A percentile compares a stretch with the other conserved stretches of the same genome.
Evolutionary conservation across 345 rosid species (phyloP).

Genomic region (Citrus mangshanensis): DNA sequence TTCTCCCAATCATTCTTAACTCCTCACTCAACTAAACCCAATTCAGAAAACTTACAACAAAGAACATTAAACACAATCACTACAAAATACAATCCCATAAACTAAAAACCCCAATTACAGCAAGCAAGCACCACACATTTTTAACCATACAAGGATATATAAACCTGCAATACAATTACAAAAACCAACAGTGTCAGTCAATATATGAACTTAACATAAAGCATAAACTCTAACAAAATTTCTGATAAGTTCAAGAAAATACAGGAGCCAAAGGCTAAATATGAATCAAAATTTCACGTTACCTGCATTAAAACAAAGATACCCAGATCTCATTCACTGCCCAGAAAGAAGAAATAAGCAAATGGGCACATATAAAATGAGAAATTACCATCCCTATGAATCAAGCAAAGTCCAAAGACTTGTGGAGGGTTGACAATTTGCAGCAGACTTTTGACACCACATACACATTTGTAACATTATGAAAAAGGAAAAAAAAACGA

Average conservation of each 20-base stretch:
- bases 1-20: slow-evolving; percentile 39
- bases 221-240: background rate
- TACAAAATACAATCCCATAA: background rate
- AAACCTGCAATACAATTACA: slow-evolving; percentile 27
- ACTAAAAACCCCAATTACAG: slow-evolving; percentile 1
- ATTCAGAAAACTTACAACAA: slow-evolving; percentile 9
- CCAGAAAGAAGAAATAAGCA: background rate
- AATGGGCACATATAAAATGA: background rate
- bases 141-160: background rate
- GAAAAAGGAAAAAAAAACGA: too few relatives aligned
- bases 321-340: slow-evolving; percentile 20
- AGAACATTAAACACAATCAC: slow-evolving; percentile 6
- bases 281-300: slow-evolving; percentile 5
- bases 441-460: background rate
- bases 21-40: slow-evolving; percentile 9
- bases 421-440: background rate
- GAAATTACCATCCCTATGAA: background rate
- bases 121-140: background rate
- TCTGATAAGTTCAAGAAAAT: background rate
- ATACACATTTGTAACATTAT: background rate
- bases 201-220: background rate
- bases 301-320: background rate
- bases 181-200: slow-evolving; percentile 1
- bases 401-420: background rate
- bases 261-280: slow-evolving; percentile 8